These are phyloP conservation scores for Stygiomarasmius scandens DNA, from an alignment of 1,284 basidiomycete species.

Conservation along the genomic window DNA sequence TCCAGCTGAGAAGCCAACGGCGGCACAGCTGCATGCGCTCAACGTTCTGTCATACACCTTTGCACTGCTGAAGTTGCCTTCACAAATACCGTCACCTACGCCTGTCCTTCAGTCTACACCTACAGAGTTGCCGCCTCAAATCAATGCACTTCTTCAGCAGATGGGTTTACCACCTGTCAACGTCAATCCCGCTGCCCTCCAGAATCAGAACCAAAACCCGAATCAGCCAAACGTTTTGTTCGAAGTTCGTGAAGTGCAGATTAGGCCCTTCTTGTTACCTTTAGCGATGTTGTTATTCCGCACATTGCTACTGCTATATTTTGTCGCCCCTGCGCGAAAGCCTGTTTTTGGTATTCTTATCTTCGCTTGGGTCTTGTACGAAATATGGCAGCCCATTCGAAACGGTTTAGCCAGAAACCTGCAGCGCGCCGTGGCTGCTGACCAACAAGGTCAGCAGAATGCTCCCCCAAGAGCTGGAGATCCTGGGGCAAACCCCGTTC, in stretches of 20 bases:
- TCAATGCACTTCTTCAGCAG: constrained; percentile 64
- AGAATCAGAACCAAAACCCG: too few relatives aligned
- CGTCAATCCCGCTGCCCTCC: constrained; percentile 29
- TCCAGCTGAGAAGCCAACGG: constrained; percentile 54
- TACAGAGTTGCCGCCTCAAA: constrained; percentile 40
- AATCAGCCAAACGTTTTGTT: not conserved
- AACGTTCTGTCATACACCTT: constrained; percentile 74
- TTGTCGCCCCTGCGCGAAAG: constrained; percentile 76
- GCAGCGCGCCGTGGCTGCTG: not conserved
- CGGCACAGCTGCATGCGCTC: constrained; percentile 67
- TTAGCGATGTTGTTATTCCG: constrained; percentile 69
- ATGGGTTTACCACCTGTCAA: constrained; percentile 59
- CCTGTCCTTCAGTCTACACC: constrained; percentile 28
- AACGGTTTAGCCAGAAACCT: not conserved
- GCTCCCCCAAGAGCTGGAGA: not conserved
- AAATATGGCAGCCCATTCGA: constrained; percentile 70
- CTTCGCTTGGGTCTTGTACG: constrained; percentile 72
- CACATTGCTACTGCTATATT: constrained; percentile 72
- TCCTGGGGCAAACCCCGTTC: not conserved
- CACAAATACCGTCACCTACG: constrained; percentile 23
- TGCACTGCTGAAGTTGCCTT: constrained; percentile 42
- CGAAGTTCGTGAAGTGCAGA: constrained; percentile 41
- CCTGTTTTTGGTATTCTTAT: constrained; percentile 71
- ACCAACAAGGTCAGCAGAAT: not conserved
- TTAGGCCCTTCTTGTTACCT: constrained; percentile 67